Percentiles rank a stretch among this genome's conserved stretches.
Conservation (phyloP, 164 flowering plant species). For the Cinnamomum micranthum region DNA sequence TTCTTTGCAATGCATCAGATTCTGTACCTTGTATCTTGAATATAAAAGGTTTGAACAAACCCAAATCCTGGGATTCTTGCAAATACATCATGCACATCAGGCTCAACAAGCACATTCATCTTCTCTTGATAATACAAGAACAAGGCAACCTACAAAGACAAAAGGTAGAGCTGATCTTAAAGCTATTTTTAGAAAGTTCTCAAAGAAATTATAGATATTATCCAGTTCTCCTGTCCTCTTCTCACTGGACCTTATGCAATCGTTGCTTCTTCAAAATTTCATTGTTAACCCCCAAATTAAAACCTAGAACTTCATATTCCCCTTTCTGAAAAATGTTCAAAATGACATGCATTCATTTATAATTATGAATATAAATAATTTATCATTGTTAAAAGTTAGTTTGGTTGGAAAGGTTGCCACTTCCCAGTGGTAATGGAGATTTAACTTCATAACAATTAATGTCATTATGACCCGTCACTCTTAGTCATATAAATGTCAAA, state of each 20-base stretch:
- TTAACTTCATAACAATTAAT: no score
- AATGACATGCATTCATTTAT: background rate
- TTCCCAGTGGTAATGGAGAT: background rate
- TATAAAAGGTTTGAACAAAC: conserved; percentile 94
- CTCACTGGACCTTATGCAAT: no score
- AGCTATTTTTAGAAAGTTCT: background rate
- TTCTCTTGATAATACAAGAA: conserved; percentile 89
- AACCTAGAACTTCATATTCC: background rate
- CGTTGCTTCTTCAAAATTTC: no score
- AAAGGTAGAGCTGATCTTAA: conserved; percentile 4
- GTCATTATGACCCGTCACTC: background rate
- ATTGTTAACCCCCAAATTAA: no score
- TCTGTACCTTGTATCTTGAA: conserved; percentile 86
- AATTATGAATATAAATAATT: no score
- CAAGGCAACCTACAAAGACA: conserved; percentile 68
- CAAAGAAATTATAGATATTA: background rate
- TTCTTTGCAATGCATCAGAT: conserved; percentile 6
- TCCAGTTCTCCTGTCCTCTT: no score
- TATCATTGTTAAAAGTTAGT: background rate
- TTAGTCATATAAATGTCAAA: background rate
- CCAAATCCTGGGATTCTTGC: conserved; percentile 99
- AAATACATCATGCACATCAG: conserved; percentile 95
- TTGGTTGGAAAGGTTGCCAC: background rate
- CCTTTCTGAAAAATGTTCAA: no score
- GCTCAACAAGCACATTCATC: conserved; percentile 97